Evolutionary conservation across 768 basidiomycete species (phyloP), one percentile per base, ranked within the genome.

Genomic region (Amanita subjunquillea): DNA sequence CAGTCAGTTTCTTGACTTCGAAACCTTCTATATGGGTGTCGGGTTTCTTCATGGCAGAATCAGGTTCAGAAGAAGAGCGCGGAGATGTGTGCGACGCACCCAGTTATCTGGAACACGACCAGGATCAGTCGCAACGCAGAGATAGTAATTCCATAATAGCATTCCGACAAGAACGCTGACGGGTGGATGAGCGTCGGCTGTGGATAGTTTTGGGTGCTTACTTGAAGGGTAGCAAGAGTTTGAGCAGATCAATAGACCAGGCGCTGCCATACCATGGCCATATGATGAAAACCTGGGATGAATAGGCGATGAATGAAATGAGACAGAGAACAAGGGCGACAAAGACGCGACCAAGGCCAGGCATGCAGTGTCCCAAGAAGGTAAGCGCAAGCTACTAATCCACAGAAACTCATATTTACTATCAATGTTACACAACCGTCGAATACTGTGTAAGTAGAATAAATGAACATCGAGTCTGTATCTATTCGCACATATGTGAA

Each of bases 181-280:
- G 56, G 39, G n/a, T 42, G n/a, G 32, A 46, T 20, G 10, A 7
- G 37, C 10, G 27, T 48, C 22, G 15, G 7, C 36, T 25, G 10
- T 5, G 20, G 40, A 23, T 17, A 27, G 12, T 20, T 27, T 17
- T 9, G 29, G 34, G 47, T 20, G 70, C 86, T 63, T 63, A 93
- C 92, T 95, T 94, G 86, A 95, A 95, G 7, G 95, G 95, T 2
- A 81, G 57, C 20, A 96, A 74, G n/a, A 94, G 74, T 20, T 66
- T 69, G 37, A 95, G 55, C 42, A 95, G 79, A 60, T 92, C 82
- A 39, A 88, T 68, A 12, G 89, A 83, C 56, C 89, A 56, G 47
- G 68, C 83, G 36, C 76, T 67, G 38, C 91, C 90, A 61, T 94
- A 95, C 91, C 91, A 96, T 20, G 91, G 92, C 91, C 77, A 78